These are phyloP conservation scores for Populus hybrid DNA, from an alignment of 441 rosid species.

Conservation along the genomic window DNA sequence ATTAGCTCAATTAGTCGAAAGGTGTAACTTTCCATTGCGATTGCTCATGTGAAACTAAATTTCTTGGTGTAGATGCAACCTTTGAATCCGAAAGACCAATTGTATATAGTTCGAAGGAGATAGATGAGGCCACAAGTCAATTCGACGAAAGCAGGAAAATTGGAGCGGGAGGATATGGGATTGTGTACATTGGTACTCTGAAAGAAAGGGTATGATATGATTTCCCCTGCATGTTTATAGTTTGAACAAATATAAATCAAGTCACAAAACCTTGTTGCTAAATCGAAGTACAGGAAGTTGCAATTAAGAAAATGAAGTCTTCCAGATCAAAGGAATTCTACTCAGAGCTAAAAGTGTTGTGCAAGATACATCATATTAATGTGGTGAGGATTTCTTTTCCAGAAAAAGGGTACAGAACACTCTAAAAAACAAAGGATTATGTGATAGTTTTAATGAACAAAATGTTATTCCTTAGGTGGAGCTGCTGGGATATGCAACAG, in stretches of 20 bases:
- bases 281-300: constrained; percentile 31
- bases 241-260: neutral
- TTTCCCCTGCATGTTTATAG: neutral
- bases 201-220: constrained; percentile 20
- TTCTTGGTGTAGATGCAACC: constrained; percentile 20
- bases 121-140: constrained; percentile 27
- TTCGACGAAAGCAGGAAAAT: constrained; percentile 29
- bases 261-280: neutral
- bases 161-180: constrained; percentile 41
- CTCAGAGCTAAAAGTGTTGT: constrained; percentile 37
- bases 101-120: constrained; percentile 27
- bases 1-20: neutral
- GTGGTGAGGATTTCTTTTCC: constrained; percentile 22
- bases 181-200: constrained; percentile 30
- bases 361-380: constrained; percentile 41
- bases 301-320: constrained; percentile 40
- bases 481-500: constrained; percentile 39
- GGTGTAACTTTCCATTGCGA: neutral
- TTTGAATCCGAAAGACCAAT: constrained; percentile 30
- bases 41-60: neutral
- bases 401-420: neutral
- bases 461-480: constrained; percentile 28
- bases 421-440: neutral
- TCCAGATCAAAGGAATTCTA: constrained; percentile 31
- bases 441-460: constrained; percentile 3